Evolutionary conservation across 2,329 filamentous ascomycete genomes (phyloP).

Genomic region (Fusarium penzigii): DNA sequence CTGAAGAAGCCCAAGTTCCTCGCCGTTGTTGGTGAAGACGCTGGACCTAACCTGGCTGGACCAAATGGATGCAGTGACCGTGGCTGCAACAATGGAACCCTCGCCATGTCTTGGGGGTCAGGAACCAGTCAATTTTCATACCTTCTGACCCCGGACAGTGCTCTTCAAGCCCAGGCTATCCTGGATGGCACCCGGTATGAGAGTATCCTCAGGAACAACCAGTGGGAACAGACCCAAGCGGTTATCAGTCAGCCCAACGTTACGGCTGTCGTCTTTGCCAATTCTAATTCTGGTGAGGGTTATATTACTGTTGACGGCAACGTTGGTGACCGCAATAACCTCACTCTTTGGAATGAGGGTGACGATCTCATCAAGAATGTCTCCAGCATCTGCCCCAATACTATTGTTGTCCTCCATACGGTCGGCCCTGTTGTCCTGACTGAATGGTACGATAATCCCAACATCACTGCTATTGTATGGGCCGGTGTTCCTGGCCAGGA

Average conservation of each 20-base stretch:
- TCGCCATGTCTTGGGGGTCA: constrained; percentile 80
- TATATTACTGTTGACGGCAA: constrained; percentile 84
- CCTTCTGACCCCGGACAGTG: constrained; percentile 71
- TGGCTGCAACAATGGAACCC: constrained; percentile 57
- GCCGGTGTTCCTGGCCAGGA: constrained; percentile 83
- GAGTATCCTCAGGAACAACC: constrained; percentile 66
- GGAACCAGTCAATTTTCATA: constrained; percentile 76
- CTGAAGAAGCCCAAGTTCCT: constrained; percentile 77
- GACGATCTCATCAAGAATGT: constrained; percentile 82
- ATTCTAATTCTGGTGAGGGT: constrained; percentile 83
- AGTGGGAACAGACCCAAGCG: constrained; percentile 60
- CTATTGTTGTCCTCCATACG: constrained; percentile 88
- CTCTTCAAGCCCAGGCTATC: constrained; percentile 63
- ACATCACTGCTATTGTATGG: constrained; percentile 82
- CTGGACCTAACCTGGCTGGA: constrained; percentile 71
- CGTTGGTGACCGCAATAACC: constrained; percentile 84
- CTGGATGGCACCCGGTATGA: constrained; percentile 62
- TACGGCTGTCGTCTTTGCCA: constrained; percentile 84
- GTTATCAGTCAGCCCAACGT: constrained; percentile 64
- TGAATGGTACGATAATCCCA: constrained; percentile 72
- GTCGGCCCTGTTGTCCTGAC: constrained; percentile 76
- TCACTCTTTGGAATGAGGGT: constrained; percentile 84
- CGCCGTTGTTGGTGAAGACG: constrained; percentile 80
- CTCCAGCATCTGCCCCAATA: constrained; percentile 77
- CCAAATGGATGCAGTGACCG: constrained; percentile 79